Conservation (phyloP, 352 stramenopile species). For the Globisporangium cederbergense region DNA sequence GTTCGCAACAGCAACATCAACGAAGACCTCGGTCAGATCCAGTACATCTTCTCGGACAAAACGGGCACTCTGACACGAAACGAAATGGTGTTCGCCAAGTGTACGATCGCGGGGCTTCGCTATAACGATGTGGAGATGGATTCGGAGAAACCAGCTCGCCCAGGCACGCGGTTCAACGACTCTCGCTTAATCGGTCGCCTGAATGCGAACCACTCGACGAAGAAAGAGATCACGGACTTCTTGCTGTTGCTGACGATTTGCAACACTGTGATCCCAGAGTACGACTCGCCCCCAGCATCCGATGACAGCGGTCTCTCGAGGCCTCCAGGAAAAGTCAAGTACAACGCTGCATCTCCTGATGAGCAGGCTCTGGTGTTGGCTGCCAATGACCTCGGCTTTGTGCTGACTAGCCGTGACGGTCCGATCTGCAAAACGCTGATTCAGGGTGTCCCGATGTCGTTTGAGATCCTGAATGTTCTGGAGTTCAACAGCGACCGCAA, state of each 20-base stretch:
- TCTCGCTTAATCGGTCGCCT: conserved; percentile 60
- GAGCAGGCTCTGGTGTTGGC: conserved; percentile 79
- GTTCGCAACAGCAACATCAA: conserved; percentile 87
- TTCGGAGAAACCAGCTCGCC: conserved; percentile 29
- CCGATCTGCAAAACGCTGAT: conserved; percentile 65
- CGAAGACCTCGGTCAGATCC: conserved; percentile 86
- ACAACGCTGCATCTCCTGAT: conserved; percentile 84
- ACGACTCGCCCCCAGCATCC: conserved; percentile 28
- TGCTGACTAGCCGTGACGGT: conserved; percentile 62
- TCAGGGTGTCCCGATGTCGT: conserved; percentile 70
- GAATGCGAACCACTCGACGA: conserved; percentile 79
- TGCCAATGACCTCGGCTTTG: conserved; percentile 71
- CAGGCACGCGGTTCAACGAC: conserved; percentile 82
- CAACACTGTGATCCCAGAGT: conserved; percentile 86
- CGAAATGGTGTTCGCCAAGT: conserved; percentile 91
- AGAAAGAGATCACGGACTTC: conserved; percentile 85
- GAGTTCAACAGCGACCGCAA: conserved; percentile 99
- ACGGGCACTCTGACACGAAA: conserved; percentile 85
- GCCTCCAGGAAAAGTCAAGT: conserved; percentile 41
- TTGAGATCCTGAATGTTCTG: conserved; percentile 94
- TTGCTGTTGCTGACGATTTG: conserved; percentile 81
- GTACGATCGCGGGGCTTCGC: conserved; percentile 85
- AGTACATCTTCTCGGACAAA: conserved; percentile 91
- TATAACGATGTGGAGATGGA: conserved; percentile 90
- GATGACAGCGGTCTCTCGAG: conserved; percentile 11